Evolutionary conservation across 2,329 filamentous ascomycete species (phyloP), one percentile per base, ranked within the genome.

Genomic region (Calonectria montana): DNA sequence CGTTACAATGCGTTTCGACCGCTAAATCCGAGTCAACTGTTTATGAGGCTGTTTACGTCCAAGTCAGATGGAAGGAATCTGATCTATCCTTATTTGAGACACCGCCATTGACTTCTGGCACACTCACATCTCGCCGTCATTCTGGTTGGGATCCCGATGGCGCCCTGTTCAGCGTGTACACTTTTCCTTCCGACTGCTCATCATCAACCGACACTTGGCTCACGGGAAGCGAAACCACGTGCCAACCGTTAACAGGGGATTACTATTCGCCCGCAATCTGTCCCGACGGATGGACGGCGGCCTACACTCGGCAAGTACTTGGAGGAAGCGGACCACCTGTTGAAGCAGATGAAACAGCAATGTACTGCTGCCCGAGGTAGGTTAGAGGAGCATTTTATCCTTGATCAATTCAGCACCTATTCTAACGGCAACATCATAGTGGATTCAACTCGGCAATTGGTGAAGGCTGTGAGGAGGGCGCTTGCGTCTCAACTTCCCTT

Each of bases 321-420:
- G 35, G 31, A 21, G 39, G 59, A 45, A 15, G 5, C 3, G 62
- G 62, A n/a, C 62, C 62, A 6, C 43, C 43, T 18, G 62, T 37
- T 13, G 62, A 50, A 41, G 29, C 45, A 23, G 62, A 39, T 27
- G 62, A 65, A 13, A 65, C 62, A 13, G 62, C 43, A 53, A 65
- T 65, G 62, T 65, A 65, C 41, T 65, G 62, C 29, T 65, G 62
- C 29, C 62, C 62, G 18, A 65, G 62, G 62, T 25, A 27, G 21
- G 62, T 53, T n/a, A 21, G 10, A 9, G 9, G 29, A 21, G 50
- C 8, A 47, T 12, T 21, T 4, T 39, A 12, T 27, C n/a, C 10
- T n/a, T 55, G 4, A 13, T 25, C n/a, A 18, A 16, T 18, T 35
- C n/a, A 10, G 9, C 8, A 2, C 31, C 13, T 10, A 3, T 2